Evolutionary conservation across 2,329 filamentous ascomycete genomes (phyloP), one percentile per base, ranked within the genome.

Genomic region (Penicillium sp.): DNA sequence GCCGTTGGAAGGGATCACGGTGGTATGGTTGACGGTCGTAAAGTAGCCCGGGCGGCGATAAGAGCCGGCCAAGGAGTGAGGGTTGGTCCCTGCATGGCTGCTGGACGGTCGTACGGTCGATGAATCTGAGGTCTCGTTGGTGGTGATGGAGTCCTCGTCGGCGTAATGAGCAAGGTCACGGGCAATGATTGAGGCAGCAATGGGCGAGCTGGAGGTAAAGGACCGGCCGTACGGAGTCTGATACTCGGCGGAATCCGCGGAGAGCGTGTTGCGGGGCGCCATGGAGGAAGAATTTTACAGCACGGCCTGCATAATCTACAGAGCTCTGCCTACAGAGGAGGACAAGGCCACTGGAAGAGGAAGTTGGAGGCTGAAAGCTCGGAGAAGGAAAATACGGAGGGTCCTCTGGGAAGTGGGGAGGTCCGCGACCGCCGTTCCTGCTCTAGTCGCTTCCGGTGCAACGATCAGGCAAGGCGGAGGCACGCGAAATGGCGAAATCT

Each of bases 21-120:
- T 82, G 3, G 87, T 86, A 48, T 90, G 80, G 1, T 84, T 81
- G 22, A 86, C 86, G 11, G 87, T 88, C 53, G 83, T 89, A 27
- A 94, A 85, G 65, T 86, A 88, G 60, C 85, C 88, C 1, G 90
- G 89, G 41, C 90, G 82, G 49, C 88, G 84, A 73, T 94, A 96
- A 28, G 82, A 82, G 31, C 81, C 80, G 16, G 79, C 77, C 74
- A 87, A 78, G 14, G 82, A 81, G 56, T 75, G 68, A 14, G 66
- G 63, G 30, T 68, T 68, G 25, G 63, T 69, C 16, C 69, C 57
- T 49, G 75, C 52, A 55, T 71, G 50, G 59, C 69, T 67, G 57
- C 69, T 69, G 16, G 68, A 58, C 43, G 75, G 71, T 58, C 74
- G 72, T 47, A 76, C 61, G 9, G 76, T 74, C 45, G 71, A 69